A percentile compares a stretch with the other conserved stretches of the same genome.
phyloP scores from a whole-genome alignment of 2,329 filamentous ascomycete genomes.

The Talaromyces pinophilus region DNA sequence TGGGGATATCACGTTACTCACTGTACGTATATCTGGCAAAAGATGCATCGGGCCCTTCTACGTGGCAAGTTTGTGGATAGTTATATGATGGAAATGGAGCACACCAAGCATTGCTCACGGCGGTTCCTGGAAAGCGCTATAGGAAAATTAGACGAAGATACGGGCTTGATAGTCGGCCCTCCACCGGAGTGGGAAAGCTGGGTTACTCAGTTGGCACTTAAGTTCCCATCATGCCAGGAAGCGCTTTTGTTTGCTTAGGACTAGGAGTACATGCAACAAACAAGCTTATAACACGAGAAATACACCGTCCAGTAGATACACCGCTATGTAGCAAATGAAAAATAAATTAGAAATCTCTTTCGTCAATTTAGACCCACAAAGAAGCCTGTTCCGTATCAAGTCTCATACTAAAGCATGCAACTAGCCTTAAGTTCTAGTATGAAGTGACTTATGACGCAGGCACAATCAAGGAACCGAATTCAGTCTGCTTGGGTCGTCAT shows the following conservation, averaged over 20 bases:
- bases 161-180: background rate
- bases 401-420: background rate
- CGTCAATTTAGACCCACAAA: background rate
- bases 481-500: background rate
- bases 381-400: background rate
- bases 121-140: background rate
- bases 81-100: background rate
- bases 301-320: background rate
- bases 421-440: background rate
- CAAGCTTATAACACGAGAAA: background rate
- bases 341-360: background rate
- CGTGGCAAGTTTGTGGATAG: background rate
- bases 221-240: background rate
- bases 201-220: background rate
- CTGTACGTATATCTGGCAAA: conserved; percentile 12
- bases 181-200: background rate
- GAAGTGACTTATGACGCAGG: background rate
- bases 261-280: background rate
- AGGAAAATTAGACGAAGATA: background rate
- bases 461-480: background rate
- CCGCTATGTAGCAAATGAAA: background rate
- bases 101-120: background rate
- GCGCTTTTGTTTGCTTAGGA: background rate
- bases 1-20: conserved; percentile 13
- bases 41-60: conserved; percentile 5